Percentiles rank a stretch among this genome's conserved stretches.
Conservation (phyloP, 176 grass and related monocot genomes). For the Puccinellia tenuiflora region DNA sequence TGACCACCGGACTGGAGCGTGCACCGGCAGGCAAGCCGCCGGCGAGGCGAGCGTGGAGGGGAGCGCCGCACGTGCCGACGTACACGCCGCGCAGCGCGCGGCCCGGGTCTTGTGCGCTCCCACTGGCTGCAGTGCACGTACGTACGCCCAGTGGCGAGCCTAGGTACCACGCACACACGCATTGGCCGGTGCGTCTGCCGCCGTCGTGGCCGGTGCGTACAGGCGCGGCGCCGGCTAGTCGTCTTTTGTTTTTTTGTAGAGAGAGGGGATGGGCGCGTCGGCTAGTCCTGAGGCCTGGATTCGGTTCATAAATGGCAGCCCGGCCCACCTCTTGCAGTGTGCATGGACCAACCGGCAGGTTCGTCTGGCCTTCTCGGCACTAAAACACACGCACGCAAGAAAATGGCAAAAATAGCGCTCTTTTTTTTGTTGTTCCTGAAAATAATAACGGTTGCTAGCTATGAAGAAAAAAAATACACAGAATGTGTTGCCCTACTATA, state of each 20-base stretch:
- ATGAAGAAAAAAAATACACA: no score
- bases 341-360: background rate
- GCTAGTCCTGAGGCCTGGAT: background rate
- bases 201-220: no score
- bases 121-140: background rate
- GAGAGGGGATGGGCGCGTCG: background rate
- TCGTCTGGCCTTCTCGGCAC: background rate
- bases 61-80: background rate
- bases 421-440: no score
- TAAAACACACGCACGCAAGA: background rate
- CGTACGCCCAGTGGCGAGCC: no score
- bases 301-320: background rate
- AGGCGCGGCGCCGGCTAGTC: no score
- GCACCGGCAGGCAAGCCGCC: conserved; percentile 3
- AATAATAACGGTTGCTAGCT: no score
- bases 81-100: background rate
- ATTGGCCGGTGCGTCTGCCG: no score
- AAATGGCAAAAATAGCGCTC: no score
- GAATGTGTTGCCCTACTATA: no score
- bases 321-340: background rate
- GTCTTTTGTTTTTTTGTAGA: no score
- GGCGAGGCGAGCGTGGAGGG: background rate
- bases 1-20: background rate
- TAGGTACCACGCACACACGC: no score
- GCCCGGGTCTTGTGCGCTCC: background rate